Conservation (phyloP, 1,139 yeast species). For the Magnusiomyces suaveolens region DNA sequence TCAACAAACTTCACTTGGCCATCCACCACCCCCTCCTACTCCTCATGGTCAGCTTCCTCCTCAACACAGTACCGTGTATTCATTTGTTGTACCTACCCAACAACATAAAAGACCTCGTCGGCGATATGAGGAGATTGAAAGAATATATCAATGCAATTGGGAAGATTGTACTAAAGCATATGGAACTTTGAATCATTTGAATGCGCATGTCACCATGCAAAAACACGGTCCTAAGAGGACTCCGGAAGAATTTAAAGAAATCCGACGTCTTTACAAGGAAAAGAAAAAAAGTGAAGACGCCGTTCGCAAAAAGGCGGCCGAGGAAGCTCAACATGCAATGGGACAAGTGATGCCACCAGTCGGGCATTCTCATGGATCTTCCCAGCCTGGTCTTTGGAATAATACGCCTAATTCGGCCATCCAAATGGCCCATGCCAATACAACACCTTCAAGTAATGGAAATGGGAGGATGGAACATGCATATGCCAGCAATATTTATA, state of each 20-base stretch:
- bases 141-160: conserved; percentile 53
- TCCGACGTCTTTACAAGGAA: conserved; percentile 32
- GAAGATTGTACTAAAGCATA: conserved; percentile 60
- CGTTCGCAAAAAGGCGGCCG: conserved; percentile 3
- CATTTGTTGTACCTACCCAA: not conserved
- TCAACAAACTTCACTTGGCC: too few species aligned
- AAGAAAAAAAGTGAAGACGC: conserved; percentile 21
- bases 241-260: conserved; percentile 55
- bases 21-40: too few species aligned
- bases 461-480: too few species aligned
- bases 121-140: conserved; percentile 58
- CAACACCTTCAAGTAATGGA: too few species aligned
- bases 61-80: conserved; percentile 23
- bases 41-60: not conserved
- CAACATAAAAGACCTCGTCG: conserved; percentile 33
- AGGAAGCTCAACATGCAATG: too few species aligned
- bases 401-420: too few species aligned
- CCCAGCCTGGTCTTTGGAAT: too few species aligned
- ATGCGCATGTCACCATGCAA: conserved; percentile 65
- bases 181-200: conserved; percentile 67
- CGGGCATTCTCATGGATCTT: too few species aligned
- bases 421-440: too few species aligned
- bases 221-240: conserved; percentile 61
- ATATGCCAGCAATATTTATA: not conserved
- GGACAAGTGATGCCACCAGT: not conserved